phyloP scores from a whole-genome alignment of 257 asterid species.

The Nicotiana undulata region DNA sequence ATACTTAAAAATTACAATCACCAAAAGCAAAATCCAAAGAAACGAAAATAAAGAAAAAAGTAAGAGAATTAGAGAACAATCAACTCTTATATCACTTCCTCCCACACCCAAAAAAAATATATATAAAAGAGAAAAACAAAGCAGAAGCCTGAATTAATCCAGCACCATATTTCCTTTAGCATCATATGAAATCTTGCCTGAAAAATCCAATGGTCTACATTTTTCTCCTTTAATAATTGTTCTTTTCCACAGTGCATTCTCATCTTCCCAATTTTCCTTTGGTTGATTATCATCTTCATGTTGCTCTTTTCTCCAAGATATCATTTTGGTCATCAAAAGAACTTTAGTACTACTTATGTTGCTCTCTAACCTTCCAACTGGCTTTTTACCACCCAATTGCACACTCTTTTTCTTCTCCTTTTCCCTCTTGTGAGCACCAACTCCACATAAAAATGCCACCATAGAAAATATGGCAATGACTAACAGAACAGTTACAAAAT shows the following conservation, averaged over 20 bases:
- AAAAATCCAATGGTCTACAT: conserved; percentile 50
- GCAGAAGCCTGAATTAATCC: neutral
- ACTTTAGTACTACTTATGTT: conserved; percentile 45
- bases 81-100: too few species aligned
- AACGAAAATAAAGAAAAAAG: too few species aligned
- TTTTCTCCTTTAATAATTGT: conserved; percentile 50
- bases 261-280: conserved; percentile 2
- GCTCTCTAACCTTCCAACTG: conserved; percentile 21
- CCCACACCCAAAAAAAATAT: too few species aligned
- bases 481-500: neutral
- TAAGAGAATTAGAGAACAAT: too few species aligned
- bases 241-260: conserved; percentile 50
- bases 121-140: too few species aligned
- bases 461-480: neutral
- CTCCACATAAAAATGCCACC: conserved; percentile 2
- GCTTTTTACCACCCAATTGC: conserved; percentile 34
- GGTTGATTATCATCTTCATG: conserved; percentile 4
- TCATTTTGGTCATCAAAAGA: conserved; percentile 33
- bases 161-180: conserved; percentile 18
- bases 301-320: conserved; percentile 50
- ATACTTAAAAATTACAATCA: too few species aligned
- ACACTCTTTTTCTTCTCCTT: conserved; percentile 15
- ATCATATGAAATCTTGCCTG: conserved; percentile 57
- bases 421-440: conserved; percentile 1
- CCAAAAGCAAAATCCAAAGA: too few species aligned